A percentile compares a stretch with the other conserved stretches of the same genome.
Conservation (phyloP, 441 rosid genomes). For the Gossypium lobatum region DNA sequence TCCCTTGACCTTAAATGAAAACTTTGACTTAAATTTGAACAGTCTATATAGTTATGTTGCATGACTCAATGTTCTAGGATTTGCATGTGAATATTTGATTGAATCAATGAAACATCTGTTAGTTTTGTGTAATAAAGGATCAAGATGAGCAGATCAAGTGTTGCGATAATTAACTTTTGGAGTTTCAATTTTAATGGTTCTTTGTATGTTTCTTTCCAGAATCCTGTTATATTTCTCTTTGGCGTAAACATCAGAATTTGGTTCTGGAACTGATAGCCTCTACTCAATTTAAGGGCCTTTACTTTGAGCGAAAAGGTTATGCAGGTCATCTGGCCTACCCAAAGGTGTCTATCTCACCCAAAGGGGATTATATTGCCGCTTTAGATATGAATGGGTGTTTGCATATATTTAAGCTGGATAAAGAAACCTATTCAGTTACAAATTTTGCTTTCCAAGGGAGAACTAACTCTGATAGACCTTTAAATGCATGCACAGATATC, state of each 20-base stretch:
- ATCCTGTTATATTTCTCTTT: constrained; percentile 56
- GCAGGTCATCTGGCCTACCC: constrained; percentile 48
- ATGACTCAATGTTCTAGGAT: not conserved
- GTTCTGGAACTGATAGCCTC: constrained; percentile 50
- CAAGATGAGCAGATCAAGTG: not conserved
- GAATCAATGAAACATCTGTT: constrained; percentile 13
- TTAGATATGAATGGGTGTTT: constrained; percentile 65
- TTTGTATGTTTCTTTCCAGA: constrained; percentile 42
- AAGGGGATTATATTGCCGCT: constrained; percentile 56
- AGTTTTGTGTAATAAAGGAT: constrained; percentile 23
- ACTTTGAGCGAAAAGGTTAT: constrained; percentile 36
- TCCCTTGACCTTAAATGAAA: constrained; percentile 8
- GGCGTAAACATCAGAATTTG: constrained; percentile 44
- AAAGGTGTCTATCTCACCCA: constrained; percentile 73
- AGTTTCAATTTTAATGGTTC: not conserved
- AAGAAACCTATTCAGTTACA: constrained; percentile 34
- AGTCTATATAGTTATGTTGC: constrained; percentile 1
- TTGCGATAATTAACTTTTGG: constrained; percentile 10
- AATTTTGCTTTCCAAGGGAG: constrained; percentile 32
- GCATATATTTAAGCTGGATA: constrained; percentile 58
- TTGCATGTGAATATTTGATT: constrained; percentile 1
- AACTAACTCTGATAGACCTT: constrained; percentile 26
- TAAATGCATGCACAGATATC: constrained; percentile 26
- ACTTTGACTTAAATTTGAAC: constrained; percentile 10
- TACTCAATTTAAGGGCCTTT: constrained; percentile 63